Evolutionary conservation across 441 rosid genomes (phyloP).

Genomic region (Syzygium malaccense): DNA sequence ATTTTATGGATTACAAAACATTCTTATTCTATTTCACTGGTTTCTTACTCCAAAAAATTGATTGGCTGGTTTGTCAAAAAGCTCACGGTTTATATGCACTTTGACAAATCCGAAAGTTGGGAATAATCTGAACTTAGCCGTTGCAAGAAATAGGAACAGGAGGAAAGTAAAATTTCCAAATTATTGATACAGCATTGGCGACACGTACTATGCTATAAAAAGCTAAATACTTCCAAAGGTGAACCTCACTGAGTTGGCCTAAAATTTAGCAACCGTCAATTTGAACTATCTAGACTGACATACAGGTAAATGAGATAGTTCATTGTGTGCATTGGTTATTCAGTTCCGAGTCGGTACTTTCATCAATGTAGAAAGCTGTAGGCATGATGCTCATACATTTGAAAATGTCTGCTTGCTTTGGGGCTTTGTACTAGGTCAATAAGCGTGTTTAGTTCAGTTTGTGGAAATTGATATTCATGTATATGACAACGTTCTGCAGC

Average conservation of each 20-base stretch:
- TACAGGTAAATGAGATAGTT: not conserved
- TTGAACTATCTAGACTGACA: not conserved
- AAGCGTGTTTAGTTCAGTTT: not conserved
- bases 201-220: not conserved
- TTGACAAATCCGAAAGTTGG: not conserved
- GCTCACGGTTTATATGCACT: not conserved
- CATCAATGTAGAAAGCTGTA: not conserved
- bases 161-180: not conserved
- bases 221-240: not conserved
- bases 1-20: not conserved
- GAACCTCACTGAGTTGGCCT: not conserved
- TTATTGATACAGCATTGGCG: not conserved
- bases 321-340: not conserved
- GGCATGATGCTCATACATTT: not conserved
- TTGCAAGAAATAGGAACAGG: not conserved
- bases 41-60: not conserved
- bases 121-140: not conserved
- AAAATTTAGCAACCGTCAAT: not conserved
- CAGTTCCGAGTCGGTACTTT: not conserved
- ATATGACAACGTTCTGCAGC: slow-evolving; percentile 32
- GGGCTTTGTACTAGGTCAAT: not conserved
- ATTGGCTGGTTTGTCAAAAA: not conserved
- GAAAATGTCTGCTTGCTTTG: not conserved
- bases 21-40: not conserved
- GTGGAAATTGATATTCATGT: not conserved